A percentile compares a stretch with the other conserved stretches of the same genome.
These are phyloP conservation scores for Aegilops speltoides DNA, from an alignment of 176 grass and related monocot species.

Conservation along the genomic window DNA sequence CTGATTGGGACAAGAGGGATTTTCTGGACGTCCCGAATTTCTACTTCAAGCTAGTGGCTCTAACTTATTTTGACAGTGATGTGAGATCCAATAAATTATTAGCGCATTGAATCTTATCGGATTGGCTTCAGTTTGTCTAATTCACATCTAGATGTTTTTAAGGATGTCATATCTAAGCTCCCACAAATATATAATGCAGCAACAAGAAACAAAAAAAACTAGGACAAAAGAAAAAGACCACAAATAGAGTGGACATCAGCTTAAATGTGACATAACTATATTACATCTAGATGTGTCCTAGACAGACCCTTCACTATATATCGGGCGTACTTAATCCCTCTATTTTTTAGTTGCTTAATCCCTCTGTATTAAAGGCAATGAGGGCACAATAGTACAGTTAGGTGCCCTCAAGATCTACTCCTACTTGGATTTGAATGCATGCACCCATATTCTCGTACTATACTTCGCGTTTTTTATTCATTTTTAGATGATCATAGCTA, in stretches of 20 bases:
- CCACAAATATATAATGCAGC: too few relatives aligned
- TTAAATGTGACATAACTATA: too few relatives aligned
- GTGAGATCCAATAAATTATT: constrained; percentile 39
- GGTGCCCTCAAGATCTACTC: not conserved
- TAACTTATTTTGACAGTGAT: constrained; percentile 19
- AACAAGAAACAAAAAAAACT: too few relatives aligned
- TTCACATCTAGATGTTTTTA: too few relatives aligned
- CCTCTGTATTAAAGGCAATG: too few relatives aligned
- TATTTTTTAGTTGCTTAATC: not conserved
- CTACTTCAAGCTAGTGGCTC: constrained; percentile 14
- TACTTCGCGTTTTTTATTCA: not conserved
- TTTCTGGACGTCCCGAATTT: not conserved
- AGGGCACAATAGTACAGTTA: not conserved
- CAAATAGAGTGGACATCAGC: too few relatives aligned
- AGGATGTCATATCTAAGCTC: too few relatives aligned
- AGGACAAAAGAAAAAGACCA: too few relatives aligned
- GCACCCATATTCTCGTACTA: not conserved
- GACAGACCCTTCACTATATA: too few relatives aligned
- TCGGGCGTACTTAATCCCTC: not conserved
- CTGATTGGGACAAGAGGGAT: not conserved
- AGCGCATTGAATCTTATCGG: not conserved
- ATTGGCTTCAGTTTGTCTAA: not conserved
- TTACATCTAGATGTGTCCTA: too few relatives aligned
- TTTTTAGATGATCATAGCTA: not conserved
- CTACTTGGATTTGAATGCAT: not conserved